A percentile compares a stretch with the other conserved stretches of the same genome.
phyloP scores from a whole-genome alignment of 805 yeast species.

The Grigorovia yakushimaensis region DNA sequence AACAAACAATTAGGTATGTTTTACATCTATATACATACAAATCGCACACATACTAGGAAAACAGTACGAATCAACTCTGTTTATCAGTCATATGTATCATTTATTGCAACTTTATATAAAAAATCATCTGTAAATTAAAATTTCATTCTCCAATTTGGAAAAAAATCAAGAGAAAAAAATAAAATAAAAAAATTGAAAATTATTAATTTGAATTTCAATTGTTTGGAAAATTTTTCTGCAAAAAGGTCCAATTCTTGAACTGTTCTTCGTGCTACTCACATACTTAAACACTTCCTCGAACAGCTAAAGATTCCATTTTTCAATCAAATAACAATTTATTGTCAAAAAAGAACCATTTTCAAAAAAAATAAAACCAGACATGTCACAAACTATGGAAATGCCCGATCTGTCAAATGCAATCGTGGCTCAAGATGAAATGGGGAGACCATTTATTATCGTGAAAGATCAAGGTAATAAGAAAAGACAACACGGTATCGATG shows the following conservation, averaged over 20 bases:
- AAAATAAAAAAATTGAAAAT: not conserved
- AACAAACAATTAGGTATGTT: conserved; percentile 59
- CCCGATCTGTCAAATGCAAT: conserved; percentile 97
- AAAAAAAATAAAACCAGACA: not conserved
- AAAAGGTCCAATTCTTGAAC: not conserved
- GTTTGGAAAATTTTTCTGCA: not conserved
- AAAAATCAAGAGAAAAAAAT: not conserved
- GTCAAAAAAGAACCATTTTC: no score
- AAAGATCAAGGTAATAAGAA: conserved; percentile 65
- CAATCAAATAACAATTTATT: no score
- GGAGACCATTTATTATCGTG: conserved; percentile 96
- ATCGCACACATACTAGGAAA: no score
- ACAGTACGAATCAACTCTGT: no score
- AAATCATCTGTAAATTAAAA: not conserved
- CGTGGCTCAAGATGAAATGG: conserved; percentile 98
- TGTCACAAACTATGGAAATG: conserved; percentile 32
- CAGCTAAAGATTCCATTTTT: no score
- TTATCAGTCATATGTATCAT: no score
- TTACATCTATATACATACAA: no score
- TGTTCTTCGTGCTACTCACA: not conserved
- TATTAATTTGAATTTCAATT: not conserved
- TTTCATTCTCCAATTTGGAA: not conserved
- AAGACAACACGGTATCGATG: conserved; percentile 69
- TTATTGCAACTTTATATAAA: not conserved
- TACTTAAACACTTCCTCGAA: no score